Base-by-base conservation (phyloP, 345 rosid species). In the Eucalyptus virginea region DNA sequence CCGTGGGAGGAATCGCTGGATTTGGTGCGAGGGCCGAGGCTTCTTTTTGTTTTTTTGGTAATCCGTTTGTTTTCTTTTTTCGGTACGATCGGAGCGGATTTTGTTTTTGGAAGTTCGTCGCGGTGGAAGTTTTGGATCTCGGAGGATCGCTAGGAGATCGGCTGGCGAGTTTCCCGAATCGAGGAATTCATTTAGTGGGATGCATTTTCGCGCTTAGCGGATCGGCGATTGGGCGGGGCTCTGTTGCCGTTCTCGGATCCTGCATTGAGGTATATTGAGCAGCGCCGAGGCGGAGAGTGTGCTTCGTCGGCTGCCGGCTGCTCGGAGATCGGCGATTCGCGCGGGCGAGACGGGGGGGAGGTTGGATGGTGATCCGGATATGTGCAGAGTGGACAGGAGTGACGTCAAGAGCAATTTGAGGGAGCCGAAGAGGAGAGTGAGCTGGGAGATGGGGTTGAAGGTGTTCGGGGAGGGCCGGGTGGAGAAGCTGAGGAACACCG, bases 401-500 rank as follows among this genome's bases (percentile, higher is more conserved):
- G 94, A 90, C 88, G 91, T 88, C 26, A 91, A 91, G 49, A 90
- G 90, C 56, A 87, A 81, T 83, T 24, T 30, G 80, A 69, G 83
- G 44, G 45, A 65, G 24, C 30, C 62, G 85, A 89, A 49, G 81
- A 86, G 58, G 93, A 92, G 91, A 87, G 92, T 89, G 90, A 92
- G 91, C 92, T 91, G 92, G 94, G 91, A 65, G 90, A 94, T 90
- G 92, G 90, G 91, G 69, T 81, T 95, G 86, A 92, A 89, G 90
- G 89, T 89, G 86, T 92, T 91, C 60, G 95, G 93, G 58, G 93
- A 89, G 67, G 91, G 88, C 67, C 89, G 92, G 91, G 89, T 90
- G 42, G 97, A 95, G 90, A 95, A 95, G 93, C 89, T 95, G 23
- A 94, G 92, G 94, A 92, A 93, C 90, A 93, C 99, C 7, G 56